Base-by-base conservation (phyloP, 1,139 yeast species). In the Zygosaccharomyces sapae region DNA sequence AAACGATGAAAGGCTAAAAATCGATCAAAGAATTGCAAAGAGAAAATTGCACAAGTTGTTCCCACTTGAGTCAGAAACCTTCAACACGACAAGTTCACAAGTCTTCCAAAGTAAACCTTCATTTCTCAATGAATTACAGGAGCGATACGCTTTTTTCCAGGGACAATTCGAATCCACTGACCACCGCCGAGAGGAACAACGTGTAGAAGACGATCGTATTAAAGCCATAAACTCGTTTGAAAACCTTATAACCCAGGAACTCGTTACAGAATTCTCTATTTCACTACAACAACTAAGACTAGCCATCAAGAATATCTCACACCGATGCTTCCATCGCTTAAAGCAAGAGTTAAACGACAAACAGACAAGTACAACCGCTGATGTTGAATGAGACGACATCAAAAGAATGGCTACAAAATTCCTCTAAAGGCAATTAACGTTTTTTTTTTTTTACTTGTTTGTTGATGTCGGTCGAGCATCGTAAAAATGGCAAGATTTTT, bases 1-100 rank as follows among this genome's bases (percentile, higher is more conserved):
- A n/a, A 33, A 31, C 19, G 50, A 50, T 31, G 37, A 34, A 8
- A 45, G 35, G 24, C 38, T 53, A 18, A 51, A 55, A 7, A 54
- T 64, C 31, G 68, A 65, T 49, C 57, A 62, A 33, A 55, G 49
- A 34, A 65, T 65, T 39, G 66, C 64, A 19, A 51, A 48, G 33
- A 55, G 62, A 40, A 62, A 60, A 47, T 54, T 65, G 18, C 51
- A 58, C 43, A 55, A 55, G 34, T 50, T 65, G 13, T 48, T 63
- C 31, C 67, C 67, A 9, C 25, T 61, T 16, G 45, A 46, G 3
- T 39, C 50, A 27, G 44, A 44, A 6, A 25, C 38, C 4, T 33
- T 30, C 33, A 29, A 22, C 16, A 27, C 20, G 7, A 13, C 16
- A 10, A 18, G 24, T 13, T 12, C 31, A 16, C n/a, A 10, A 27